Evolutionary conservation across 2,329 filamentous ascomycete genomes (phyloP), one percentile per base, ranked within the genome.

Genomic region (Rhynchosporium secalis): DNA sequence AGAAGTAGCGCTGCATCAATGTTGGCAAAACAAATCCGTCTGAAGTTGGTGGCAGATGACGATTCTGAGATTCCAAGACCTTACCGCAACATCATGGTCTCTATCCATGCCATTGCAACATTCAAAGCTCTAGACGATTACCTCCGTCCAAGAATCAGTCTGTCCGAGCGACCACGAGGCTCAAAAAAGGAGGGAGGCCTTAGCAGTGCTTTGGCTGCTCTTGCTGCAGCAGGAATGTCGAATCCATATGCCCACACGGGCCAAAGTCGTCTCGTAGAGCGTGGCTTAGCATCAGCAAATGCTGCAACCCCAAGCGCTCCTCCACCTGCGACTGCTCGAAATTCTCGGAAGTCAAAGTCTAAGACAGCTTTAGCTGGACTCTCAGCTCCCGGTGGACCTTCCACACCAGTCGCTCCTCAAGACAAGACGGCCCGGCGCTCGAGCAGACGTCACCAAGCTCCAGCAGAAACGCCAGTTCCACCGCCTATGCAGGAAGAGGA

Each of bases 111-210:
- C 15, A 98, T 99, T 72, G 94, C 95, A 2, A 98, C 93, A 0
- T 98, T 99, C 80, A 98, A 97, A 75, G 91, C 94, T 0, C 79
- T 99, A 29, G 95, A 98, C 73, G 95, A 99, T 74, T 99, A 98
- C 75, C 81, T 99, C 48, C 88, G 95, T 43, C 95, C 95, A 7
- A 86, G 94, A 64, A 96, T 99, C 63, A 92, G 83, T 70, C 75
- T 95, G 13, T 86, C 90, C 3, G 92, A 96, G 66, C 86, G 91
- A 26, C 85, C 90, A 12, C 83, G 87, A 48, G 80, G 79, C 9
- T 80, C 83, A 36, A 83, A 88, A 65, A 79, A 78, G 73, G 88
- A 78, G 73, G 88, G 79, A 74, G 85, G 87, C 1, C 78, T 92
- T 33, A 83, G 86, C 2, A 80, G 86, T 76, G 84, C 89, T 63